Conservation (phyloP, 768 basidiomycete genomes). For the Pleurotus djamor region DNA sequence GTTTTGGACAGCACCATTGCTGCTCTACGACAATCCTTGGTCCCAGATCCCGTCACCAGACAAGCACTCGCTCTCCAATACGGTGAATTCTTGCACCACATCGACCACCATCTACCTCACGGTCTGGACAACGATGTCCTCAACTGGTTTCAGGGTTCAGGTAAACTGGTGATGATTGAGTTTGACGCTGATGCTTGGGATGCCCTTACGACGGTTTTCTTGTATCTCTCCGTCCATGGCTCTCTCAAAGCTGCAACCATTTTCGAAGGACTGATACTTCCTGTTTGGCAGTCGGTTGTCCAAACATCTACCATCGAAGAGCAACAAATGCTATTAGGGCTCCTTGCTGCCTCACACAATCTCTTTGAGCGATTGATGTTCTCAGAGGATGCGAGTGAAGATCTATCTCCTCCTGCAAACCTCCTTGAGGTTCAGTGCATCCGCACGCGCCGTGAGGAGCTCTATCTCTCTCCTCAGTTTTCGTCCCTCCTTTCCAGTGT, state of each 20-base stretch:
- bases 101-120: constrained; percentile 74
- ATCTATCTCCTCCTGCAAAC: constrained; percentile 38
- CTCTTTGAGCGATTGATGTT: constrained; percentile 63
- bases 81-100: constrained; percentile 65
- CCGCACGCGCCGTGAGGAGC: constrained; percentile 64
- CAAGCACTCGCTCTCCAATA: constrained; percentile 61
- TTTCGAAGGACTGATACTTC: constrained; percentile 73
- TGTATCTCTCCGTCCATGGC: constrained; percentile 64
- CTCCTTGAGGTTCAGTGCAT: constrained; percentile 69
- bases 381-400: constrained; percentile 40
- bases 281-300: constrained; percentile 67
- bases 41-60: constrained; percentile 40
- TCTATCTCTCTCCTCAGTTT: constrained; percentile 69
- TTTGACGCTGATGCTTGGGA: constrained; percentile 67
- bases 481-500: constrained; percentile 57
- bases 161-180: constrained; percentile 58
- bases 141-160: constrained; percentile 70
- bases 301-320: constrained; percentile 31
- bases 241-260: constrained; percentile 73
- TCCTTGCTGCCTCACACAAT: constrained; percentile 60
- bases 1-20: constrained; percentile 84
- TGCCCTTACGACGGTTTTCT: constrained; percentile 56
- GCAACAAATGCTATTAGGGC: constrained; percentile 39
- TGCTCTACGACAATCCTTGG: constrained; percentile 66
- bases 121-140: constrained; percentile 72